These are phyloP conservation scores for Tricholoma hemisulphureum DNA, from an alignment of 768 basidiomycete species.

Conservation along the genomic window DNA sequence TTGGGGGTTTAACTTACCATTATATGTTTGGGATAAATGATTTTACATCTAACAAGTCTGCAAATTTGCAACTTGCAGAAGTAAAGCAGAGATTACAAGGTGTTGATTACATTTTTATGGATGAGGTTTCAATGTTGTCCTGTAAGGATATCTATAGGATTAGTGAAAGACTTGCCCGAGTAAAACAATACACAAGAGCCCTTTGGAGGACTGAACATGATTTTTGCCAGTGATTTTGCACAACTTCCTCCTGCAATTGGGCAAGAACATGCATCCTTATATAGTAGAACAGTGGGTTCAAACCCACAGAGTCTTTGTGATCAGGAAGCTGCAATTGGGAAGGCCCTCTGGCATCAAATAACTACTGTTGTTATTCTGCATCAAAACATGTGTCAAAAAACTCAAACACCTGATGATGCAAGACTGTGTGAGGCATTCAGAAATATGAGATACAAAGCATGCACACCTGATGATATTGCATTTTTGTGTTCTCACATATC, in stretches of 20 bases:
- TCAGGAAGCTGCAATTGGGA: constrained; percentile 24
- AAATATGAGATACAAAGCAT: constrained; percentile 33
- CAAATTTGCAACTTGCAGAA: constrained; percentile 7
- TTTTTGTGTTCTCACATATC: constrained; percentile 25
- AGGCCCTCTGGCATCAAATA: constrained; percentile 31
- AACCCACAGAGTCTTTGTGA: background rate
- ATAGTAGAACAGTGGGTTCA: constrained; percentile 14
- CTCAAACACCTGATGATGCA: constrained; percentile 23
- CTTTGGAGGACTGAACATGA: constrained; percentile 39
- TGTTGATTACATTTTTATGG: constrained; percentile 42
- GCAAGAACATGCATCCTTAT: constrained; percentile 16
- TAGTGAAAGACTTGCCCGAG: constrained; percentile 17
- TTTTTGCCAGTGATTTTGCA: constrained; percentile 46
- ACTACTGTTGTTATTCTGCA: constrained; percentile 33
- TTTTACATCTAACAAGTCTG: background rate
- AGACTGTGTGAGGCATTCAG: constrained; percentile 25
- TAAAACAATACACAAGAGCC: constrained; percentile 15
- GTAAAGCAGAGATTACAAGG: constrained; percentile 18
- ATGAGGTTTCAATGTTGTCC: constrained; percentile 44
- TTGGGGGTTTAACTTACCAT: constrained; percentile 36
- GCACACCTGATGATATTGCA: constrained; percentile 30
- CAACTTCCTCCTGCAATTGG: constrained; percentile 37
- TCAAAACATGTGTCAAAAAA: constrained; percentile 35
- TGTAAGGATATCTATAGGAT: constrained; percentile 28
- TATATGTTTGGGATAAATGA: constrained; percentile 28